phyloP scores from a whole-genome alignment of 306 rosid species.

The Astragalus membranaceus region DNA sequence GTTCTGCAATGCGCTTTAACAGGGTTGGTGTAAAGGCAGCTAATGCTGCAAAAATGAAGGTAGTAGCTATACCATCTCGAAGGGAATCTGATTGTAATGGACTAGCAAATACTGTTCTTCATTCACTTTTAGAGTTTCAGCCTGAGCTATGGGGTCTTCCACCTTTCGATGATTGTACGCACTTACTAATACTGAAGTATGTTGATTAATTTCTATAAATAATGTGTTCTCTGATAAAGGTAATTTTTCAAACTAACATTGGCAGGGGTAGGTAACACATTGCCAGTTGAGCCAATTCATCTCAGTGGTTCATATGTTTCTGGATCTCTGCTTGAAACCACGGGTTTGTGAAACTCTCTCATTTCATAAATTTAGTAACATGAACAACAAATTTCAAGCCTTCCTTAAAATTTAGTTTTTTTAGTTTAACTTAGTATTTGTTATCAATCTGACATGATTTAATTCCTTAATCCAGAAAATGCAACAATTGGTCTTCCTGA shows the following conservation, averaged over 20 bases:
- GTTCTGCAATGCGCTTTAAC: slow-evolving; percentile 6
- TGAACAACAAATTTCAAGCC: not conserved
- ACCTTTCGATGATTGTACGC: slow-evolving; percentile 69
- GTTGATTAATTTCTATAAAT: not conserved
- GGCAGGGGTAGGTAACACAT: slow-evolving; percentile 58
- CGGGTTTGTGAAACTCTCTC: slow-evolving; percentile 40
- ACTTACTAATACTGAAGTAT: not conserved
- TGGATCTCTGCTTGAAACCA: slow-evolving; percentile 36
- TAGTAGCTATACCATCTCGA: slow-evolving; percentile 56
- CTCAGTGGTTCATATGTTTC: slow-evolving; percentile 32
- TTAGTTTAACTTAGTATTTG: not conserved
- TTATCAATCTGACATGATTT: slow-evolving; percentile 7
- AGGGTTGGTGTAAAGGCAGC: slow-evolving; percentile 90
- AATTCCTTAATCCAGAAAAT: slow-evolving; percentile 40
- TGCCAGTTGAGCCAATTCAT: slow-evolving; percentile 62
- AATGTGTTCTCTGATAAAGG: not conserved
- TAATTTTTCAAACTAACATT: slow-evolving; percentile 11
- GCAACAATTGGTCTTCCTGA: slow-evolving; percentile 45
- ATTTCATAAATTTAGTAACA: not conserved
- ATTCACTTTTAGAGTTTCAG: slow-evolving; percentile 67
- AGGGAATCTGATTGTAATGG: slow-evolving; percentile 52
- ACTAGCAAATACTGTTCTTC: slow-evolving; percentile 61
- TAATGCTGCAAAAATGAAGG: slow-evolving; percentile 70
- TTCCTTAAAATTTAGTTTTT: not conserved
- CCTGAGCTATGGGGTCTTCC: slow-evolving; percentile 84